These are phyloP conservation scores for Phytophthora syringae DNA, from an alignment of 352 stramenopile genomes.

Conservation along the genomic window DNA sequence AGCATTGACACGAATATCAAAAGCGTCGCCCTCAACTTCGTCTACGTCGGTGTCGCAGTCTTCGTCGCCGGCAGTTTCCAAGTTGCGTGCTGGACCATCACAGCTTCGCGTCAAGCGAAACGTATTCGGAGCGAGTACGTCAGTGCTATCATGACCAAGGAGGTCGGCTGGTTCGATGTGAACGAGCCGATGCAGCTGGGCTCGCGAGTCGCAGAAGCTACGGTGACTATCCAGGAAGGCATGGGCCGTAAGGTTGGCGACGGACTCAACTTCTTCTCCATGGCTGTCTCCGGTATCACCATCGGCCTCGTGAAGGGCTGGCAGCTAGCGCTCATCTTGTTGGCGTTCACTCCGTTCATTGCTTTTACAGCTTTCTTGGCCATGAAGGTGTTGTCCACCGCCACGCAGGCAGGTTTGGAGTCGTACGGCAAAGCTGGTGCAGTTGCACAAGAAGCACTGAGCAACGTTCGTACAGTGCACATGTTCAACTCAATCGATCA, in stretches of 20 bases:
- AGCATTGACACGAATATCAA: constrained; percentile 41
- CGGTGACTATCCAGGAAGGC: constrained; percentile 65
- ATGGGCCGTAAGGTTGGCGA: constrained; percentile 72
- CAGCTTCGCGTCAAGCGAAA: constrained; percentile 67
- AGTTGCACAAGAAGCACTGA: constrained; percentile 74
- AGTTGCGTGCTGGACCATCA: constrained; percentile 68
- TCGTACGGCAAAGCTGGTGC: constrained; percentile 72
- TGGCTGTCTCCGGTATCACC: constrained; percentile 63
- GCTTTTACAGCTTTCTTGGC: constrained; percentile 52
- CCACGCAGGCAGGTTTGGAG: constrained; percentile 58
- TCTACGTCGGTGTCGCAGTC: constrained; percentile 56
- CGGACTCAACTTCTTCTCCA: constrained; percentile 61
- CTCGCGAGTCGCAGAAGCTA: constrained; percentile 56
- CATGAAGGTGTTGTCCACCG: constrained; percentile 56
- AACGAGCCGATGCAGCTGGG: constrained; percentile 67
- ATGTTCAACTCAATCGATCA: constrained; percentile 76
- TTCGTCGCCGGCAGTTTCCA: constrained; percentile 60
- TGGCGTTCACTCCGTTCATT: constrained; percentile 73
- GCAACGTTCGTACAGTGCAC: constrained; percentile 80
- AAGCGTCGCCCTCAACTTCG: constrained; percentile 61
- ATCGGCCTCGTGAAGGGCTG: constrained; percentile 76
- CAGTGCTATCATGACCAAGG: constrained; percentile 59
- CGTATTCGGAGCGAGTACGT: constrained; percentile 63
- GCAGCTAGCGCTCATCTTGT: constrained; percentile 68
- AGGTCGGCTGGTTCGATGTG: constrained; percentile 77